These are phyloP conservation scores for Zoysia matrella DNA, from an alignment of 202 grass and related monocot genomes.

Conservation along the genomic window DNA sequence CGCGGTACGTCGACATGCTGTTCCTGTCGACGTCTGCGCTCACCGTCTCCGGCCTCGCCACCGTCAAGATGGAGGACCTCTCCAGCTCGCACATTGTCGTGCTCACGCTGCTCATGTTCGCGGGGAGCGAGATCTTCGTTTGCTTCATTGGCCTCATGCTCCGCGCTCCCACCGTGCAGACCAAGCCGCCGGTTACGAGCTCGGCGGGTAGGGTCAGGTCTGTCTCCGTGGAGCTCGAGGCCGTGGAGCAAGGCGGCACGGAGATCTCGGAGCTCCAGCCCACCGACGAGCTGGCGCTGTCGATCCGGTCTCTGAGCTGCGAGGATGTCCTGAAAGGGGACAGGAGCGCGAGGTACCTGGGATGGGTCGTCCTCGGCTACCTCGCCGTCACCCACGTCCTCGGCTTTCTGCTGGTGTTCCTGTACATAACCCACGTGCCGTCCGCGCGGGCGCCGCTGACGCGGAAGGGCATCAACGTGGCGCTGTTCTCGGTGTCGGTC, in stretches of 20 bases:
- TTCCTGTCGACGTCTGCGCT: constrained; percentile 69
- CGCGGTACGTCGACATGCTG: constrained; percentile 60
- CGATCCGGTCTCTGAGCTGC: constrained; percentile 15
- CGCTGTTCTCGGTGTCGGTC: constrained; percentile 51
- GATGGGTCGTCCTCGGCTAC: constrained; percentile 46
- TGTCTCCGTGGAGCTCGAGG: not conserved
- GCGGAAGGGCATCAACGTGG: constrained; percentile 63
- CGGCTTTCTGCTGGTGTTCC: constrained; percentile 46
- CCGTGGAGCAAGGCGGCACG: not conserved
- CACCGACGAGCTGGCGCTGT: not conserved
- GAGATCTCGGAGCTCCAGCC: constrained; percentile 12
- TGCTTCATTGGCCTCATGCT: constrained; percentile 52
- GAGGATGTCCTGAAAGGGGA: constrained; percentile 11
- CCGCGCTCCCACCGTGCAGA: not conserved
- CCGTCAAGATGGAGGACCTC: constrained; percentile 59
- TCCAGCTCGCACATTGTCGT: constrained; percentile 61
- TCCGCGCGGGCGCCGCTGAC: constrained; percentile 46
- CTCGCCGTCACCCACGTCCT: constrained; percentile 35
- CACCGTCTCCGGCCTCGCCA: constrained; percentile 61
- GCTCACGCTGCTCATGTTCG: constrained; percentile 57
- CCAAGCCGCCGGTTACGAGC: not conserved
- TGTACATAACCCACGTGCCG: constrained; percentile 53
- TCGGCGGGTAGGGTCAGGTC: constrained; percentile 29
- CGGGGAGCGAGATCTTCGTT: constrained; percentile 60
- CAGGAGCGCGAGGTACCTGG: constrained; percentile 33